phyloP scores from a whole-genome alignment of 805 yeast species.

The Sugiyamaella valdiviana region DNA sequence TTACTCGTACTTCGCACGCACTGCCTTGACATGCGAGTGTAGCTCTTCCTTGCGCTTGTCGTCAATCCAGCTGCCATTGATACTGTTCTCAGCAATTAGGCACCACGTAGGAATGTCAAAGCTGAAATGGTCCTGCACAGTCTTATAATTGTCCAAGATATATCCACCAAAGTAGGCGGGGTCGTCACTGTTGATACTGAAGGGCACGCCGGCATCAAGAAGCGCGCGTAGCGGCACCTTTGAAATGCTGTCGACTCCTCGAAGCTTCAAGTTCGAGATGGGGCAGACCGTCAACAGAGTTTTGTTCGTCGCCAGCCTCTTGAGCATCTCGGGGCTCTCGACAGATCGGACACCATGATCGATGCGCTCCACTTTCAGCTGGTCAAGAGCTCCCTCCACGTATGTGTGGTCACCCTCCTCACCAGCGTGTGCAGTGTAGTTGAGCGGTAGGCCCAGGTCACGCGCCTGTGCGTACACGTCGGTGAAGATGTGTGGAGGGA shows the following conservation, averaged over 20 bases:
- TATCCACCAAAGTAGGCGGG: slow-evolving; percentile 87
- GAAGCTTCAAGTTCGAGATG: slow-evolving; percentile 65
- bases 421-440: slow-evolving; percentile 82
- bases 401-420: slow-evolving; percentile 80
- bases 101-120: slow-evolving; percentile 58
- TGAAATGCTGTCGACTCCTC: slow-evolving; percentile 60
- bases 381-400: slow-evolving; percentile 52
- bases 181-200: slow-evolving; percentile 72
- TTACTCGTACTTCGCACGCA: slow-evolving; percentile 6
- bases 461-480: slow-evolving; percentile 54
- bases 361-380: slow-evolving; percentile 58
- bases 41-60: slow-evolving; percentile 46
- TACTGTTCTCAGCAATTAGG: slow-evolving; percentile 55
- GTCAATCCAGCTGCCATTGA: slow-evolving; percentile 67
- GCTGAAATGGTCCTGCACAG: slow-evolving; percentile 60
- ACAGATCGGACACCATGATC: slow-evolving; percentile 74
- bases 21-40: slow-evolving; percentile 21
- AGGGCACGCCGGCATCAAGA: slow-evolving; percentile 57
- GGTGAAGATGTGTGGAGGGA: slow-evolving; percentile 63
- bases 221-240: slow-evolving; percentile 62
- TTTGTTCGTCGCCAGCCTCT: slow-evolving; percentile 48
- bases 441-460: slow-evolving; percentile 45
- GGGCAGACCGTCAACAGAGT: slow-evolving; percentile 71
- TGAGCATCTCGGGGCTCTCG: slow-evolving; percentile 48
- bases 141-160: slow-evolving; percentile 65